These are phyloP conservation scores for Cladorrhinum sp. DNA, from an alignment of 2,329 filamentous ascomycete genomes.

Conservation along the genomic window DNA sequence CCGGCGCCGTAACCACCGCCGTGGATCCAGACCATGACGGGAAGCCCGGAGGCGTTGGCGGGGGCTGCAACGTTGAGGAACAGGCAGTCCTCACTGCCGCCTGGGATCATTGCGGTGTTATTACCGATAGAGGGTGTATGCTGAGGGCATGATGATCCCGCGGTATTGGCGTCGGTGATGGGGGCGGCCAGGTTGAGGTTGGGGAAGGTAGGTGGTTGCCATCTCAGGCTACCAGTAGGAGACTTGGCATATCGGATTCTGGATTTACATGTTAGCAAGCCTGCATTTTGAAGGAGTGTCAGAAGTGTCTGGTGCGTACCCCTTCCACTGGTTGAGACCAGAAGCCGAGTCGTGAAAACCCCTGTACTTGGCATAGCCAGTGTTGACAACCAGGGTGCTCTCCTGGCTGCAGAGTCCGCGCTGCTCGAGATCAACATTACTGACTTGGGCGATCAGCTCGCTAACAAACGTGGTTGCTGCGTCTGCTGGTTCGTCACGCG, in stretches of 20 bases:
- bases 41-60: constrained; percentile 42
- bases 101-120: constrained; percentile 25
- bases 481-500: constrained; percentile 5
- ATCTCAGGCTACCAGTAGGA: constrained; percentile 43
- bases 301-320: constrained; percentile 9
- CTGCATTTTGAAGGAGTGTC: background rate
- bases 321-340: constrained; percentile 44
- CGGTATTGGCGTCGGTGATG: constrained; percentile 29
- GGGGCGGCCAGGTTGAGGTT: constrained; percentile 30
- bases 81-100: constrained; percentile 38
- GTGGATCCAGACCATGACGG: constrained; percentile 53
- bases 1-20: constrained; percentile 31
- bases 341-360: constrained; percentile 39
- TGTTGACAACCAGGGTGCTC: constrained; percentile 34
- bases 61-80: constrained; percentile 47
- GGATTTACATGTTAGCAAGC: constrained; percentile 4
- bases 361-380: constrained; percentile 46
- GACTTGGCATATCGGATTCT: constrained; percentile 45
- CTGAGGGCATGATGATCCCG: constrained; percentile 37
- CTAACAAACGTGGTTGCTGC: constrained; percentile 19
- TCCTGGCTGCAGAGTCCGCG: constrained; percentile 13
- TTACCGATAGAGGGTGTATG: constrained; percentile 25
- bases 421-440: constrained; percentile 14
- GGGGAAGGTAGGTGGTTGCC: constrained; percentile 39
- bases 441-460: constrained; percentile 21